Base-by-base conservation (phyloP, 495 filamentous ascomycete genomes). In the Talaromyces trachyspermus region DNA sequence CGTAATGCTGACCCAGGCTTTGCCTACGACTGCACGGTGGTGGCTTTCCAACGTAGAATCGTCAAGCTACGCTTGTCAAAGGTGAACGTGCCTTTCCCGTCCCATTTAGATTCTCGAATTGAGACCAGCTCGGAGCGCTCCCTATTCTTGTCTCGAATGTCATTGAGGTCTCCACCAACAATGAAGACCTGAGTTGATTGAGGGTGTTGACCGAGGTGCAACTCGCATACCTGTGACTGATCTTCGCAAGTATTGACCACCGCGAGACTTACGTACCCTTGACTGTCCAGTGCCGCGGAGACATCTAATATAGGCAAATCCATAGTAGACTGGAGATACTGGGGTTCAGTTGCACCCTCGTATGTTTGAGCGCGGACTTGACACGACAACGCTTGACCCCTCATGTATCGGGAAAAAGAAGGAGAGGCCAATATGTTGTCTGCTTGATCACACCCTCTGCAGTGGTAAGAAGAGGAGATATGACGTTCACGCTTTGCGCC, bases 401-500 rank as follows among this genome's bases (percentile, higher is more conserved):
- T 77, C 86, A 89, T 89, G 54, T 81, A 88, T 71, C 72, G 53
- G 76, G 78, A 54, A 85, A 89, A 15, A 88, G 68, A 51, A 78
- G 72, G 48, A 87, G 70, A 10, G 84, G 86, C 81, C 83, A 88
- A 80, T 83, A 89, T 8, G 80, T 89, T 1, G 80, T 78, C 68
- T 89, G 85, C 69, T 82, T 83, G 5, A 79, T 60, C 22, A 88
- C 65, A 4, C 84, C 82, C 10, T 66, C 56, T 26, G 68, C 58
- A 1, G 69, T 80, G 0, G 86, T 89, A 81, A 88, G 84, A 15
- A 89, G 70, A 1, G 83, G 86, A 22, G 77, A 78, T 53, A 89
- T 88, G 26, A 89, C 85, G 57, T 89, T 89, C 27, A 89, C 82
- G 47, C 66, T 80, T 66, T 89, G 85, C 8, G 85, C 85, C 47